These are phyloP conservation scores for Ustilago hordei DNA, from an alignment of 1,284 basidiomycete species.

Conservation along the genomic window DNA sequence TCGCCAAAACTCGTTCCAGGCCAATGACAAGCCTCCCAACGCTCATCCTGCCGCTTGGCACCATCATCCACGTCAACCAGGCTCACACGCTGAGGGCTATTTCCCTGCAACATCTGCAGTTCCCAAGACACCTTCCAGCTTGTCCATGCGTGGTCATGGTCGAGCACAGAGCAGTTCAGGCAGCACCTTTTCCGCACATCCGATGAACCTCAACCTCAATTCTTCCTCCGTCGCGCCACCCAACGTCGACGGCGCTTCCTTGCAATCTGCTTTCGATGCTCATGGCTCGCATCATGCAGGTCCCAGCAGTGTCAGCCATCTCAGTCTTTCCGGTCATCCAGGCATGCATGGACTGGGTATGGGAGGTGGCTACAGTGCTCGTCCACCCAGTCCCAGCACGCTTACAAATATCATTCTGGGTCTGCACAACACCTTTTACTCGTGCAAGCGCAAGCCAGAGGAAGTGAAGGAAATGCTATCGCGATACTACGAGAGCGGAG, in stretches of 20 bases:
- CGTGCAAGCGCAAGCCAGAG: conserved; percentile 62
- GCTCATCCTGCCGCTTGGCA: conserved; percentile 37
- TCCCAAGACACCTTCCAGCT: conserved; percentile 37
- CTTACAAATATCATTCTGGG: conserved; percentile 68
- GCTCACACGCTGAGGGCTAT: conserved; percentile 52
- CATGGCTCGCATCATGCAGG: conserved; percentile 16
- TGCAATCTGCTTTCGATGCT: conserved; percentile 35
- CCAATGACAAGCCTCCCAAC: conserved; percentile 25
- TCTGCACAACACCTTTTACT: conserved; percentile 67
- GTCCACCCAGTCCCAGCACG: conserved; percentile 67
- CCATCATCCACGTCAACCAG: conserved; percentile 56
- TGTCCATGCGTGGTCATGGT: conserved; percentile 42
- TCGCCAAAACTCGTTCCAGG: conserved; percentile 33
- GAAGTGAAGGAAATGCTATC: conserved; percentile 66
- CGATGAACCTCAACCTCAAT: conserved; percentile 38
- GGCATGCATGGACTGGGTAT: conserved; percentile 39
- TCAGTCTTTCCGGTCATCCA: conserved; percentile 42
- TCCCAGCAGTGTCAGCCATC: conserved; percentile 19
- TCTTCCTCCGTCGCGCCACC: conserved; percentile 13
- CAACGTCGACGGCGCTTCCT: conserved; percentile 28
- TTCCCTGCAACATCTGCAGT: conserved; percentile 43
- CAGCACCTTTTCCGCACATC: conserved; percentile 12
- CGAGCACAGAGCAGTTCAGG: conserved; percentile 39
- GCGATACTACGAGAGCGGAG: conserved; percentile 65
- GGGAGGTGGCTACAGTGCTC: conserved; percentile 35